phyloP scores from a whole-genome alignment of 1,284 basidiomycete species.

The Ceratobasidium sp. region DNA sequence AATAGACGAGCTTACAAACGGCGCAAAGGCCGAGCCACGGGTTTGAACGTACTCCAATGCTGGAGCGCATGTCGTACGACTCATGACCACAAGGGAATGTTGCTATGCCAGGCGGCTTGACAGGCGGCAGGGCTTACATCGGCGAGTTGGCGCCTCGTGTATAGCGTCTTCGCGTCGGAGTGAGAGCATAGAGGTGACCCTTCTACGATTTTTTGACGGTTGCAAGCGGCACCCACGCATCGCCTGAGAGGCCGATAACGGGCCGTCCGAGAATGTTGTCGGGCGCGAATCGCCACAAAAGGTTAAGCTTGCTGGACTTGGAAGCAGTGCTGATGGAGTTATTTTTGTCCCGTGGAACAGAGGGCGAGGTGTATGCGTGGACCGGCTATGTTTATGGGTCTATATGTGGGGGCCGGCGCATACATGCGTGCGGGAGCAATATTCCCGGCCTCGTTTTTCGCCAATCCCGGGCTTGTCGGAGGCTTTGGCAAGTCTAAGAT shows the following conservation, averaged over 20 bases:
- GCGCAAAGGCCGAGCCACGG: no score
- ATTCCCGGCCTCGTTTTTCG: background rate
- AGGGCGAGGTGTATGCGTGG: background rate
- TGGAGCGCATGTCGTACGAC: no score
- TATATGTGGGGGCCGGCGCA: slow-evolving; percentile 9
- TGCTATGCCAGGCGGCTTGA: no score
- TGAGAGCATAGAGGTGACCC: no score
- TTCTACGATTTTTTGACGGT: background rate
- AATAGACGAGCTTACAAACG: no score
- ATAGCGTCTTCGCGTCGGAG: no score
- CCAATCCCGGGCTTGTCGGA: background rate
- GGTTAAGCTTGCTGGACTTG: background rate
- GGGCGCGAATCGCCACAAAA: background rate
- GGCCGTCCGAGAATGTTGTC: background rate
- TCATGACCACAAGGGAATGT: no score
- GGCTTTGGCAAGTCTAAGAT: background rate
- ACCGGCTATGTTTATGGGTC: background rate
- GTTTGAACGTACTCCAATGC: no score
- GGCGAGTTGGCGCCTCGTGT: no score
- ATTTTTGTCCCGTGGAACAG: slow-evolving; percentile 10
- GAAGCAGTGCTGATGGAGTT: slow-evolving; percentile 13
- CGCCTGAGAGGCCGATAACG: background rate
- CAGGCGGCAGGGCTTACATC: no score
- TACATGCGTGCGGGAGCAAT: background rate
- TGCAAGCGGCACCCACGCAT: background rate